A percentile compares a stretch with the other conserved stretches of the same genome.
Conservation (phyloP, 2,329 filamentous ascomycete genomes). For the Diaporthe sp. region DNA sequence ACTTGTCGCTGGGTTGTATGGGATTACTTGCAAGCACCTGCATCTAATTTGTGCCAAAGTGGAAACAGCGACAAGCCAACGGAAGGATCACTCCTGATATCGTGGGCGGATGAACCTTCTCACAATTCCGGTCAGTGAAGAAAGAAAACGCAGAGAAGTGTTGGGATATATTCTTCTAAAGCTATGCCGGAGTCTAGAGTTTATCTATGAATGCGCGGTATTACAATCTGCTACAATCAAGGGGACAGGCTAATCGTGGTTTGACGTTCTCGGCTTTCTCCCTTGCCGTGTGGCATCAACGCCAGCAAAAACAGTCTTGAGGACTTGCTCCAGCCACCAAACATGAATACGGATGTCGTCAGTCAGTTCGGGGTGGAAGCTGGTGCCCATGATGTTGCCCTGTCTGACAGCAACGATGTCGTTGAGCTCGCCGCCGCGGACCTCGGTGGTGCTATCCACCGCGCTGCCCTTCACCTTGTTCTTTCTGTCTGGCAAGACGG, state of each 20-base stretch:
- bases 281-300: not conserved
- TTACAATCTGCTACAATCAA: not conserved
- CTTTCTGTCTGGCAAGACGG: conserved; percentile 56
- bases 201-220: not conserved
- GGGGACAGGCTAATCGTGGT: not conserved
- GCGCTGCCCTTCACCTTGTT: conserved; percentile 47
- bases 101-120: not conserved
- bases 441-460: conserved; percentile 46
- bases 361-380: conserved; percentile 95
- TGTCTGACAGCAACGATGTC: conserved; percentile 92
- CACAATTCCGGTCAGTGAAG: too few relatives aligned
- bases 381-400: conserved; percentile 92
- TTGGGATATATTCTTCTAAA: not conserved
- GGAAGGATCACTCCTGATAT: not conserved
- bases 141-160: not conserved
- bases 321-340: conserved; percentile 89
- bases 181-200: not conserved
- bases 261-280: not conserved
- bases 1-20: not conserved
- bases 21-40: not conserved
- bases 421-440: conserved; percentile 57
- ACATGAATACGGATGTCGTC: conserved; percentile 87
- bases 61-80: not conserved
- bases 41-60: not conserved
- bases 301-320: conserved; percentile 44